Conservation (phyloP, 495 filamentous ascomycete species). For the Lasiosphaeria hispida region DNA sequence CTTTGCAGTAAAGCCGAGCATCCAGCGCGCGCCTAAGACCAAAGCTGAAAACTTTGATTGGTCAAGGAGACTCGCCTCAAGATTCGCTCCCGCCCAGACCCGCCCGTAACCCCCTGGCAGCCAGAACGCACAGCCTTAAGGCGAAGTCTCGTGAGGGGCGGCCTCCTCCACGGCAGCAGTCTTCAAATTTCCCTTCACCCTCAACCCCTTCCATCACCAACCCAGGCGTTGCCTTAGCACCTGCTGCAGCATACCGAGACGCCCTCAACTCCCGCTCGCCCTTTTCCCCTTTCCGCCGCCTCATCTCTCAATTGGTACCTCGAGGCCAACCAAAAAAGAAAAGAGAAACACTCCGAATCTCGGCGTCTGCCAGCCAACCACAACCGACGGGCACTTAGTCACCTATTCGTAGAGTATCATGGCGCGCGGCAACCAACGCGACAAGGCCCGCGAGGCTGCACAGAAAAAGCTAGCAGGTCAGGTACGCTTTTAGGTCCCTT, state of each 20-base stretch:
- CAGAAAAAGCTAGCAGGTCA: conserved; percentile 59
- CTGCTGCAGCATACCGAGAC: too few relatives aligned
- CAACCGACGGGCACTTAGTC: background rate
- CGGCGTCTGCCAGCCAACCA: conserved; percentile 3
- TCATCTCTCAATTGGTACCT: too few relatives aligned
- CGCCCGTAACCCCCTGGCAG: conserved; percentile 5
- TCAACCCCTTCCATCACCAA: background rate
- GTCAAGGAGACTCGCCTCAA: conserved; percentile 14
- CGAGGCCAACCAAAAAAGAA: too few relatives aligned
- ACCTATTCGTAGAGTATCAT: conserved; percentile 46
- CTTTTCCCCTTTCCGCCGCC: too few relatives aligned
- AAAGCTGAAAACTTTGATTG: conserved; percentile 25
- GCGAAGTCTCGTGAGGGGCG: background rate
- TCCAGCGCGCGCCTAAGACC: conserved; percentile 10
- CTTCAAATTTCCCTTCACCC: background rate
- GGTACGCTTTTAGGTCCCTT: conserved; percentile 44
- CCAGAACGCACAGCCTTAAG: conserved; percentile 8
- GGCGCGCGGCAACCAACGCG: conserved; percentile 92
- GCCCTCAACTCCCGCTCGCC: too few relatives aligned
- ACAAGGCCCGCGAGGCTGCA: conserved; percentile 80
- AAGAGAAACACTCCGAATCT: too few relatives aligned
- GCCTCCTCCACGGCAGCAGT: background rate
- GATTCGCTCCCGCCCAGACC: conserved; percentile 1
- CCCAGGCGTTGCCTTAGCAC: background rate
- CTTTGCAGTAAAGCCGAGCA: background rate